Evolutionary conservation across 2,329 filamentous ascomycete species (phyloP).

Genomic region (Diaporthe australafricana): DNA sequence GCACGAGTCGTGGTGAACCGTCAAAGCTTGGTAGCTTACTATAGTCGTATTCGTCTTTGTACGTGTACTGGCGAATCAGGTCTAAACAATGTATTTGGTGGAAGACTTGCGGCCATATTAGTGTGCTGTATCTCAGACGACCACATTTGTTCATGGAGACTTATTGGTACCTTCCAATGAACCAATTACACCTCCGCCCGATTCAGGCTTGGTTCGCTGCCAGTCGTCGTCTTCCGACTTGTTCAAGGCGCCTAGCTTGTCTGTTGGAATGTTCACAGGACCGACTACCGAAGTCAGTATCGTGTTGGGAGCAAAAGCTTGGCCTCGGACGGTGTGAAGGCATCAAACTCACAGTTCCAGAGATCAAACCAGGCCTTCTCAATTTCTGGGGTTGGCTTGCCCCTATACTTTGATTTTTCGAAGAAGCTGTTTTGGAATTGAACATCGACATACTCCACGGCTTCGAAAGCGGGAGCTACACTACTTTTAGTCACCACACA

Average conservation of each 20-base stretch:
- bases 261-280: background rate
- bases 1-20: background rate
- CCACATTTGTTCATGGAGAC: background rate
- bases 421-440: background rate
- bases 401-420: background rate
- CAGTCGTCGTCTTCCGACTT: background rate
- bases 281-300: background rate
- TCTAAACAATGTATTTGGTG: conserved; percentile 1
- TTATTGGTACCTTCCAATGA: background rate
- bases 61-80: background rate
- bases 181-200: background rate
- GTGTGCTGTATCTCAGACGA: background rate
- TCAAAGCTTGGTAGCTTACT: background rate
- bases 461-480: background rate
- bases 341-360: background rate
- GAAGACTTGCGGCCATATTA: background rate
- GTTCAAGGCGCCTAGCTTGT: background rate
- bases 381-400: background rate
- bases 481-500: background rate
- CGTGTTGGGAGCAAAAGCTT: background rate
- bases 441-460: background rate
- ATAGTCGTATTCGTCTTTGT: background rate
- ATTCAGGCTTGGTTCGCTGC: background rate
- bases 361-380: background rate
- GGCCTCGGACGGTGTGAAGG: background rate